These are phyloP conservation scores for Mediolabrus comicus DNA, from an alignment of 108 stramenopile species.

Conservation along the genomic window DNA sequence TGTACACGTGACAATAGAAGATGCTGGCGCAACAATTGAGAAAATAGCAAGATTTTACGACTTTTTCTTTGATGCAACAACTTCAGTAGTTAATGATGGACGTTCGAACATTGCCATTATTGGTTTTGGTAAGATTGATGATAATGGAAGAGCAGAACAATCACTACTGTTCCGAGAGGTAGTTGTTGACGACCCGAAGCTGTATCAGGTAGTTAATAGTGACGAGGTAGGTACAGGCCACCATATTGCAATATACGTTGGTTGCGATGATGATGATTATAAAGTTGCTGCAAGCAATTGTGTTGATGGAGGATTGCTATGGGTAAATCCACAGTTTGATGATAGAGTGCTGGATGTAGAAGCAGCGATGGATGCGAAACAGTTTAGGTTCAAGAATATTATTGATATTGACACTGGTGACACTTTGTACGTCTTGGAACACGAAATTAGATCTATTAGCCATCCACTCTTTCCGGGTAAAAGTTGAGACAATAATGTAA, in stretches of 20 bases:
- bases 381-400: conserved; percentile 71
- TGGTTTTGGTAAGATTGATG: conserved; percentile 50
- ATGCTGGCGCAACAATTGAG: conserved; percentile 20
- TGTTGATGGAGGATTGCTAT: conserved; percentile 33
- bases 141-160: conserved; percentile 43
- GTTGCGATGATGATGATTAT: conserved; percentile 37
- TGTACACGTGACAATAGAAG: conserved; percentile 16
- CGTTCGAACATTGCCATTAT: conserved; percentile 37
- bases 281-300: conserved; percentile 43
- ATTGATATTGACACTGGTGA: conserved; percentile 55
- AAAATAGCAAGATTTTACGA: conserved; percentile 58
- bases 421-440: conserved; percentile 56
- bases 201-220: not conserved
- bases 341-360: conserved; percentile 27
- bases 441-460: conserved; percentile 57
- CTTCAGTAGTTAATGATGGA: conserved; percentile 22
- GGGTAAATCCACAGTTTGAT: conserved; percentile 55
- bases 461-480: conserved; percentile 47
- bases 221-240: conserved; percentile 36
- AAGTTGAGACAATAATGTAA: not conserved
- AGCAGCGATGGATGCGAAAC: conserved; percentile 35
- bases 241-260: conserved; percentile 58
- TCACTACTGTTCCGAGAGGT: conserved; percentile 43
- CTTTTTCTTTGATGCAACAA: conserved; percentile 53
- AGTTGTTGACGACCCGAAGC: conserved; percentile 4